Percentiles rank a stretch among this genome's conserved stretches.
Conservation (phyloP, 2,329 filamentous ascomycete species). For the Sarocladiaceae sp. region DNA sequence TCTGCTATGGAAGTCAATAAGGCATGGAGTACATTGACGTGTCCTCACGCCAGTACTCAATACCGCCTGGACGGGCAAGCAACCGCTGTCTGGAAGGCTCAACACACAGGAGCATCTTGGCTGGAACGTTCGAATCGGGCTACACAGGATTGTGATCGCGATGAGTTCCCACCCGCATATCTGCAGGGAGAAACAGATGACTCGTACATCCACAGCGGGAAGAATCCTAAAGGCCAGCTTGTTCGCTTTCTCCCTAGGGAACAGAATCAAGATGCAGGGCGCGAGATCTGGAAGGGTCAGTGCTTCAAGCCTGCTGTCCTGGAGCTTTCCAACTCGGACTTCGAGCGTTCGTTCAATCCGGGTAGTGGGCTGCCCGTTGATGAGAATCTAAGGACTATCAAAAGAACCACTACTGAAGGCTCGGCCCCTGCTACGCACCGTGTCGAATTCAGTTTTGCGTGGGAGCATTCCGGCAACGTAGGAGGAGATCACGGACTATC, state of each 20-base stretch:
- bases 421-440: background rate
- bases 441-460: background rate
- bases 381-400: too few relatives aligned
- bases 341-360: too few relatives aligned
- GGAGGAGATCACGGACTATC: constrained; percentile 13
- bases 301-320: too few relatives aligned
- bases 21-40: constrained; percentile 11
- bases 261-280: too few relatives aligned
- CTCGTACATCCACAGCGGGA: background rate
- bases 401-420: background rate
- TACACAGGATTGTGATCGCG: background rate
- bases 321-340: too few relatives aligned
- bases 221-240: background rate
- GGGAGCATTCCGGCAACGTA: background rate
- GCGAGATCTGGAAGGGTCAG: too few relatives aligned
- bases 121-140: too few relatives aligned
- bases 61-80: constrained; percentile 5
- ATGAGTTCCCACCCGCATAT: background rate
- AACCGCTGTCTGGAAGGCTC: background rate
- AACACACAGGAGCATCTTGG: background rate
- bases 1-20: constrained; percentile 15
- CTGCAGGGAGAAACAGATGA: background rate
- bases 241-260: background rate
- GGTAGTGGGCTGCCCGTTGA: too few relatives aligned
- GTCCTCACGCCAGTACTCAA: constrained; percentile 10